Base-by-base conservation (phyloP, 148 eudicot genomes). In the Pouteria glomerata region DNA sequence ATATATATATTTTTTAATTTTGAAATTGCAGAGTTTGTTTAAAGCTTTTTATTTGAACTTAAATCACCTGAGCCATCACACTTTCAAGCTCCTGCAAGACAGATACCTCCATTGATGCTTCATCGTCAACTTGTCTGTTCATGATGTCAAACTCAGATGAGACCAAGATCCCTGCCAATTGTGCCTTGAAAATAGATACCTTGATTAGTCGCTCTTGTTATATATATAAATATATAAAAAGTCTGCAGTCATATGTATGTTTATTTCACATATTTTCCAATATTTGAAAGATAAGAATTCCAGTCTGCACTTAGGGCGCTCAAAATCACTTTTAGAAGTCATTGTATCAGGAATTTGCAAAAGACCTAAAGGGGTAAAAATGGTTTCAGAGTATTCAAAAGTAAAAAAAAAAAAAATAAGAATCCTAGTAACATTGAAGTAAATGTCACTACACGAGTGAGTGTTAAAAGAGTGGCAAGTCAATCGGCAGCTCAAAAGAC, bases 41-140 rank as follows among this genome's bases (percentile, higher is more conserved):
- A n/a, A n/a, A 31, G 26, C 19, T 41, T 44, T 7, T 15, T 16
- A 51, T 48, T 59, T 31, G 48, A 68, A 51, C 41, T 18, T 50
- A 47, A 35, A 30, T 27, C 52, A 91, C 97, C 97, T 89, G 91
- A 59, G 77, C 65, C 60, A 87, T 65, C 78, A 69, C 85, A 13
- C 68, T 68, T 78, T 84, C 86, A 50, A 91, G 85, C 21, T 87
- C 89, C 42, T 68, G 72, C 73, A 89, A 73, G 51, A 84, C 86
- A 8, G 89, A 81, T 77, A 83, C 91, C 76, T 89, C 90, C n/a
- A 73, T n/a, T 48, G 87, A 78, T 15, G 84, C 77, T 74, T 79
- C 75, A 27, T 80, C 85, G 18, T 64, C 70, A 63, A 26, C 45
- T 30, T 53, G 63, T 62, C 72, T 58, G 56, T 62, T 71, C 47